Base-by-base conservation (phyloP, 2,329 filamentous ascomycete genomes). In the Aspergillus oerlinghausenensis region DNA sequence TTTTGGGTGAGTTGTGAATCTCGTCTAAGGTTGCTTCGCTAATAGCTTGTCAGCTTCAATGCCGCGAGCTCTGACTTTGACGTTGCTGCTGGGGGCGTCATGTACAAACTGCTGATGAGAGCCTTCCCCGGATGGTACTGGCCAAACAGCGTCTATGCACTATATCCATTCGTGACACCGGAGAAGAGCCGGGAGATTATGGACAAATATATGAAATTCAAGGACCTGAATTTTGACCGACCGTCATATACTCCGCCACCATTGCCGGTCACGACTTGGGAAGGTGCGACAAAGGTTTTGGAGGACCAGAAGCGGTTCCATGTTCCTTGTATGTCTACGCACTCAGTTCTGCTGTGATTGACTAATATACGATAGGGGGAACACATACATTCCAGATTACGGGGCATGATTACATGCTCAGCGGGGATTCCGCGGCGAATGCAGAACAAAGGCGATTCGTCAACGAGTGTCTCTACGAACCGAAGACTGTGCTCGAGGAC, bases 101-200 rank as follows among this genome's bases (percentile, higher is more conserved):
- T 56, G 54, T 56, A 52, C 23, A 56, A 52, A 43, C 29, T 56
- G 25, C 43, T 56, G 9, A 49, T 56, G 50, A 49, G 43, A 26
- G 54, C 54, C 5, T 56, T 56, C 50, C 54, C 54, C 0, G 50
- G 54, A 21, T 56, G 35, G 26, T 52, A 56, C 50, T n/a, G 23
- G 28, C 25, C 54, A 49, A 52, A 52, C 42, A 56, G 54, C 40
- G 50, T 56, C 19, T 56, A 56, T 52, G 29, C 49, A 3, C 42
- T 56, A n/a, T 56, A 52, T 19, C 54, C 54, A 19, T 56, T 56
- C 19, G 52, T 50, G 4, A 56, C 29, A 32, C 54, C 54, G 1
- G 23, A 40, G 17, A 42, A 52, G 40, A 52, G 17, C 7, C 29
- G n/a, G 17, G 19, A 43, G 26, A 25, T 38, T 11, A 49, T 56